Evolutionary conservation across 208 protist species (phyloP), one percentile per base, ranked within the genome.

Genomic region (Trichomonas tenax): DNA sequence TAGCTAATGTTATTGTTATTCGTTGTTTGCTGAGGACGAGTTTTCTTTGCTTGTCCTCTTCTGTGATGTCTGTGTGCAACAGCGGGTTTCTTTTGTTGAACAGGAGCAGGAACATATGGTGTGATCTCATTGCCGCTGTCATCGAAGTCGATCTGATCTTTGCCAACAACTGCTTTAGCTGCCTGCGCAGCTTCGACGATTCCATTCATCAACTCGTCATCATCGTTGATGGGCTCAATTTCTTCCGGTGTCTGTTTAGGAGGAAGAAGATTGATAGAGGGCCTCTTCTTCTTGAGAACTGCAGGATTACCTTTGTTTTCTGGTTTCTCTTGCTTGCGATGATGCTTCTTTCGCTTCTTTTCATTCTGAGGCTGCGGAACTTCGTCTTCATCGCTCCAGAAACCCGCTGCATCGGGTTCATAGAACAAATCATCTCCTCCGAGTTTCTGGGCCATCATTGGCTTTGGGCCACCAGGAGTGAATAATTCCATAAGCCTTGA

Each of bases 311-410:
- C 58, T 72, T 26, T 17, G 4, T 17, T n/a, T 51, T 51, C 46
- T 15, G 46, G 3, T 51, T 51, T 51, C 14, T 51, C 46, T 72
- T 72, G 58, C 21, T 26, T 17, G 1, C 26, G 8, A 2, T 72
- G 11, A 72, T 72, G 58, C 4, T 72, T 17, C 58, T 72, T 72
- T n/a, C 26, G 8, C 21, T 26, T 17, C 26, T 21, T 17, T n/a
- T 72, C 26, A 6, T 72, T n/a, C 23, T 6, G 11, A 14, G 45
- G 40, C 0, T 48, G 26, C 15, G 6, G 17, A 3, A 2, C 38
- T 38, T 51, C 6, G 36, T 93, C 86, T 48, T 93, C 86, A 36
- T 93, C 86, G 46, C 86, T 93, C 86, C 86, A 93, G 46, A 93
- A 93, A 58, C 44, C 86, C 15, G 41, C 86, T 10, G 41, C 86